Evolutionary conservation across 352 stramenopile species (phyloP).

Genomic region (Globisporangium megalacanthum): DNA sequence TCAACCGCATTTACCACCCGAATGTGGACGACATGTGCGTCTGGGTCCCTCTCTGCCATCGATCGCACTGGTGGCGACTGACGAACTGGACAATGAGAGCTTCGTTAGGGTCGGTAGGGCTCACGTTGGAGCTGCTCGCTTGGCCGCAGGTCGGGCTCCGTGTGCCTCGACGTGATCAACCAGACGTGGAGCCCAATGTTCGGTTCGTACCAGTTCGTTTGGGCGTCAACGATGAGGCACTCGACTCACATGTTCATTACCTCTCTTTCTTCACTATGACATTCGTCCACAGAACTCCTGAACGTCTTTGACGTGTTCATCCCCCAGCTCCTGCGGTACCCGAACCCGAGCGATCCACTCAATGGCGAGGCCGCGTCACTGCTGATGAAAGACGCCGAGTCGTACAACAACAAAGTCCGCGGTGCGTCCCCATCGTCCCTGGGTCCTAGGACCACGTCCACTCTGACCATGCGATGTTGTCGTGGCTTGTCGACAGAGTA

Average conservation of each 20-base stretch:
- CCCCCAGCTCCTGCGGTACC: slow-evolving; percentile 89
- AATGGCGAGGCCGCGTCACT: slow-evolving; percentile 88
- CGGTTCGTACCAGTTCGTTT: slow-evolving; percentile 31
- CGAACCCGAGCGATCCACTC: slow-evolving; percentile 89
- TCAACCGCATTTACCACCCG: slow-evolving; percentile 92
- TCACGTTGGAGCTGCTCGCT: no score
- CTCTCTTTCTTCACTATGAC: slow-evolving; percentile 8
- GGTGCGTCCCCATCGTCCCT: slow-evolving; percentile 28
- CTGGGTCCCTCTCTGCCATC: no score
- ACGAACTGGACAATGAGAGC: slow-evolving; percentile 1
- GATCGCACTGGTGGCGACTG: no score
- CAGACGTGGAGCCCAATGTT: slow-evolving; percentile 95
- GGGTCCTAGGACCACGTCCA: no score
- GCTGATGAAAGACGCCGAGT: slow-evolving; percentile 85
- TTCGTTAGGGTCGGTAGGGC: no score
- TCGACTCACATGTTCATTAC: no score
- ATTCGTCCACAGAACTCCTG: slow-evolving; percentile 64
- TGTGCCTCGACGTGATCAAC: slow-evolving; percentile 94
- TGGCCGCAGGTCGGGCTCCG: slow-evolving; percentile 87
- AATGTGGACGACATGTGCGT: slow-evolving; percentile 92
- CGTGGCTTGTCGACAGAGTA: slow-evolving; percentile 40
- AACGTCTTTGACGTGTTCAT: slow-evolving; percentile 95
- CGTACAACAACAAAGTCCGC: slow-evolving; percentile 87
- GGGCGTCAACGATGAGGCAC: no score
- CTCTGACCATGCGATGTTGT: background rate